Base-by-base conservation (phyloP, 441 rosid genomes). In the Populus tomentosa region DNA sequence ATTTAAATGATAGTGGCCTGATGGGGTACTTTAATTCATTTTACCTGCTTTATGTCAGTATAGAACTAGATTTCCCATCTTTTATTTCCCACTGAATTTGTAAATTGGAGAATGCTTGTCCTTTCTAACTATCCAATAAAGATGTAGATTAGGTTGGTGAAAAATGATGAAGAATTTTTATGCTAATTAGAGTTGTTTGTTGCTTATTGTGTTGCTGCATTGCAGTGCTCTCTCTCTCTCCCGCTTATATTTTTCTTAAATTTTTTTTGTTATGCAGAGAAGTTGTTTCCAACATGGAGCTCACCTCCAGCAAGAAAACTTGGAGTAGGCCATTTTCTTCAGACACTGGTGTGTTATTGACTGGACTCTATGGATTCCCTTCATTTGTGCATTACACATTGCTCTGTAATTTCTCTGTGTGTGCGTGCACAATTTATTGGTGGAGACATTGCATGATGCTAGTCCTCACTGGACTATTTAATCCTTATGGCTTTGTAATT, bases 301-400 rank as follows among this genome's bases (percentile, higher is more conserved):
- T 75, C 42, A 81, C 75, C 70, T 68, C 83, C 70, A 35, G 86
- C 82, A 81, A 86, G 82, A 87, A 85, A 79, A 81, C 73, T 67
- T 90, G 89, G 88, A 83, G 73, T 82, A 82, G 90, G 78, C 79
- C 85, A 69, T 94, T 89, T 85, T 94, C 98, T 76, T 89, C 98
- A 28, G 93, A 90, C 68, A 83, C 84, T 82, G 95, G 97, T 92
- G 82, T 74, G 86, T 72, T 81, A 56, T 75, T 67, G 63, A 69
- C 28, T 63, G 24, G 21, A 59, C 70, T 30, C 30, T 11, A 13
- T 70, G n/a, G 70, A 66, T 67, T 67, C 59, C 75, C 2, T 75
- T 77, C 28, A 71, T 71, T 62, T 70, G 40, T 50, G 63, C 64
- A 32, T 35, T 30, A 7, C 30, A 28, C 32, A 28, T 42, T 20